Conservation (phyloP, 805 yeast species). For the Naumovozyma baii region DNA sequence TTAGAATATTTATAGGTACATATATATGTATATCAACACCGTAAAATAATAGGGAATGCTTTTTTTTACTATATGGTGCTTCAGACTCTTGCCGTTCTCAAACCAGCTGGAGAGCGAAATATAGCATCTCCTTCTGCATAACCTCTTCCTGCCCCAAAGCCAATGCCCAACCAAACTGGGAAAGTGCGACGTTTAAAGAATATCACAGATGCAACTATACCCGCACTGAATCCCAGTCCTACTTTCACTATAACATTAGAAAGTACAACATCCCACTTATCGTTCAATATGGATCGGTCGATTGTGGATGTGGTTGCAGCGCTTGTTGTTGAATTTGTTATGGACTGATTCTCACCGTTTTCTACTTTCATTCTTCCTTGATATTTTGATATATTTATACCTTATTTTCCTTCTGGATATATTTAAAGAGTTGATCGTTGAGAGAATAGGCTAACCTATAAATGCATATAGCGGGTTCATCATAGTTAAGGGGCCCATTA, state of each 20-base stretch:
- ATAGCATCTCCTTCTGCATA: constrained; percentile 97
- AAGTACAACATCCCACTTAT: constrained; percentile 90
- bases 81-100: constrained; percentile 64
- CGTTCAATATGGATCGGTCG: constrained; percentile 51
- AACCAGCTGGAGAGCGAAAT: constrained; percentile 74
- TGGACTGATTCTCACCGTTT: background rate
- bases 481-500: background rate
- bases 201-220: constrained; percentile 84
- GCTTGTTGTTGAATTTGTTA: background rate
- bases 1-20: background rate
- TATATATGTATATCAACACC: background rate
- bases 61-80: background rate
- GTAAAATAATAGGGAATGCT: background rate
- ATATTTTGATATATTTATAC: too few species aligned
- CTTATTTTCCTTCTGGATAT: too few species aligned
- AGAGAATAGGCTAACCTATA: too few species aligned
- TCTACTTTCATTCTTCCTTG: background rate
- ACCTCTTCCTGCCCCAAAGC: constrained; percentile 96
- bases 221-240: constrained; percentile 93
- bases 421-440: too few species aligned
- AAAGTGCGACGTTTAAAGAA: constrained; percentile 89
- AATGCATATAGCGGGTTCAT: background rate
- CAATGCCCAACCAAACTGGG: constrained; percentile 97
- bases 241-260: constrained; percentile 92
- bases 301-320: constrained; percentile 27